These are phyloP conservation scores for Dioscorea cayenensis DNA, from an alignment of 116 monocot species.

Conservation along the genomic window DNA sequence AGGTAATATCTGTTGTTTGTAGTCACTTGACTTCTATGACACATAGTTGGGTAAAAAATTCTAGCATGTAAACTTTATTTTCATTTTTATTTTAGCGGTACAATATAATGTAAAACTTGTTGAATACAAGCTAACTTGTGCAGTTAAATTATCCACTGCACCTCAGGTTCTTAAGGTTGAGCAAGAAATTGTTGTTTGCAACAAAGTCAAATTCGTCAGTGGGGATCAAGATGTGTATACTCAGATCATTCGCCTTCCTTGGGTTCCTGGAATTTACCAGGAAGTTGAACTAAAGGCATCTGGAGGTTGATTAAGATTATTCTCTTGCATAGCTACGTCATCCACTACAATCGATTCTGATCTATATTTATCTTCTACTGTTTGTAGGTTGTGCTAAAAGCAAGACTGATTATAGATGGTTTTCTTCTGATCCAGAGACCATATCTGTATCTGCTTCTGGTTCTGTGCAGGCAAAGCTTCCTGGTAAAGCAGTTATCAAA, in stretches of 20 bases:
- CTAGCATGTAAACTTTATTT: not conserved
- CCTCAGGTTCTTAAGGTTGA: slow-evolving; percentile 61
- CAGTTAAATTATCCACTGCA: not conserved
- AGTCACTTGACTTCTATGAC: not conserved
- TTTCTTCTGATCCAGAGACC: slow-evolving; percentile 53
- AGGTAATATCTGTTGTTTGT: slow-evolving; percentile 36
- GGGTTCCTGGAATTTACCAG: slow-evolving; percentile 76
- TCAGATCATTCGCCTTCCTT: slow-evolving; percentile 61
- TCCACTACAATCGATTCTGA: not conserved
- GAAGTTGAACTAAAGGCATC: slow-evolving; percentile 53
- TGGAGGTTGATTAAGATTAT: slow-evolving; percentile 58
- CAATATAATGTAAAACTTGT: not conserved
- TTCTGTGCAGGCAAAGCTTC: slow-evolving; percentile 37
- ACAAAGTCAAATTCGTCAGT: slow-evolving; percentile 48
- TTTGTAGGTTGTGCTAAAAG: slow-evolving; percentile 61
- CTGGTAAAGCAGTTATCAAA: slow-evolving; percentile 62
- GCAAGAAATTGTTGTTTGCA: slow-evolving; percentile 71
- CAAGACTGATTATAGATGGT: slow-evolving; percentile 64
- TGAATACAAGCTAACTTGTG: not conserved
- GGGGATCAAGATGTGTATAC: slow-evolving; percentile 18
- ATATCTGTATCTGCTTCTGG: slow-evolving; percentile 60
- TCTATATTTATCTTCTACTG: not conserved
- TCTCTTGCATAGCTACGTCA: not conserved
- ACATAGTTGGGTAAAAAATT: not conserved
- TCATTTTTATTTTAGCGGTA: not conserved